Conservation (phyloP, 202 grass and related monocot genomes). For the Brachypodium distachyon region DNA sequence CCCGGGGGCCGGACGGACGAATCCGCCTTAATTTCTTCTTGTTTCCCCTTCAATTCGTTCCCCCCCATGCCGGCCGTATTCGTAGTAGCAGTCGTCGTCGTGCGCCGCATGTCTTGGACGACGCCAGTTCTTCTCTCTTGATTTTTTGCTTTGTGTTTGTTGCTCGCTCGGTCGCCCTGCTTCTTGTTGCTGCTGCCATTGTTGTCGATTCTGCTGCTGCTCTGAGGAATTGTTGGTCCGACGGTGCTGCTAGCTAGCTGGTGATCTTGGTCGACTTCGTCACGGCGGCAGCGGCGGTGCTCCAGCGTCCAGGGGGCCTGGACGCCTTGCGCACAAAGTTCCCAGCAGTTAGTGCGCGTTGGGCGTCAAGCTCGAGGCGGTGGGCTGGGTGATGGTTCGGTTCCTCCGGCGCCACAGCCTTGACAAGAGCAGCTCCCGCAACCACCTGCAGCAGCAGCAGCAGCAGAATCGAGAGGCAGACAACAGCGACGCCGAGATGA, state of each 20-base stretch:
- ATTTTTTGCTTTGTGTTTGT: neutral
- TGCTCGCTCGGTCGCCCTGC: no score
- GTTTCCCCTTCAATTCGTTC: neutral
- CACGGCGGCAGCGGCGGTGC: neutral
- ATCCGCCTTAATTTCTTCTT: neutral
- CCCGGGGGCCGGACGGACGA: no score
- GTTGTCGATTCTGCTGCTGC: no score
- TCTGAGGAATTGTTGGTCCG: no score
- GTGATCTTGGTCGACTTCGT: neutral
- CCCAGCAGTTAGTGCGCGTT: slow-evolving; percentile 30
- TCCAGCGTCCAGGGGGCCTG: neutral
- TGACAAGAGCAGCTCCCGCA: slow-evolving; percentile 32
- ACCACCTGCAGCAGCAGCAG: neutral
- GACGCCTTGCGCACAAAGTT: slow-evolving; percentile 20
- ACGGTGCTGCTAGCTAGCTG: neutral
- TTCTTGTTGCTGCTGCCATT: neutral
- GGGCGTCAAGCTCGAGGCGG: slow-evolving; percentile 29
- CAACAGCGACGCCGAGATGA: slow-evolving; percentile 29
- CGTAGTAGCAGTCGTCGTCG: neutral
- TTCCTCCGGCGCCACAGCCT: slow-evolving; percentile 60
- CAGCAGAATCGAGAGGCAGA: slow-evolving; percentile 2
- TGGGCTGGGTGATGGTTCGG: slow-evolving; percentile 67
- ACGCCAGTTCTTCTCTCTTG: neutral
- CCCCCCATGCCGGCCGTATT: slow-evolving; percentile 7
- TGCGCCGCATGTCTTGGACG: slow-evolving; percentile 37